Percentiles rank a stretch among this genome's conserved stretches.
Evolutionary conservation across 768 basidiomycete species (phyloP).

Genomic region (Hypholoma sublateritium): DNA sequence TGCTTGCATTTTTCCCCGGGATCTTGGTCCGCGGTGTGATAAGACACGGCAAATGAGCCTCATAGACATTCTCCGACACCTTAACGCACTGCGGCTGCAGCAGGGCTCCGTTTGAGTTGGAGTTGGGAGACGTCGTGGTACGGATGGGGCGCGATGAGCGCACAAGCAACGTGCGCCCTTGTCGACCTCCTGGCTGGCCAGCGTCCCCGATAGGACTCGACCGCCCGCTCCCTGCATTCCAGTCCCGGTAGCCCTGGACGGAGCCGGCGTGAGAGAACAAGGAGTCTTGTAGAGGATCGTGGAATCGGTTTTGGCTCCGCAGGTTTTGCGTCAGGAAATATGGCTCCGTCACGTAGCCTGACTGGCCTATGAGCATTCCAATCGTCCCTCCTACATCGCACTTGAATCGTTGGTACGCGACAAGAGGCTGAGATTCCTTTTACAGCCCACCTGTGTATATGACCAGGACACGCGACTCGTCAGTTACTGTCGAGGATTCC

Average conservation of each 20-base stretch:
- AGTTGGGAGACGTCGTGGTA: slow-evolving; percentile 34
- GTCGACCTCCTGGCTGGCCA: slow-evolving; percentile 28
- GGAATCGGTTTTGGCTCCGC: slow-evolving; percentile 81
- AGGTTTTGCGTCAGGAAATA: slow-evolving; percentile 86
- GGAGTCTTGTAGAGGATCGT: slow-evolving; percentile 87
- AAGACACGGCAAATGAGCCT: slow-evolving; percentile 71
- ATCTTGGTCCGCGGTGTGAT: slow-evolving; percentile 75
- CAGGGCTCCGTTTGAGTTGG: slow-evolving; percentile 22
- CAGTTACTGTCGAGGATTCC: slow-evolving; percentile 49
- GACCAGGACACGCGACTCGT: slow-evolving; percentile 81
- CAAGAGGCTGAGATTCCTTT: neutral
- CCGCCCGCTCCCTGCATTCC: slow-evolving; percentile 49
- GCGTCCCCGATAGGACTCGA: slow-evolving; percentile 49
- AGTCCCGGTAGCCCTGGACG: slow-evolving; percentile 76
- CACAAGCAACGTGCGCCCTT: slow-evolving; percentile 46
- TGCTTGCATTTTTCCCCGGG: slow-evolving; percentile 58
- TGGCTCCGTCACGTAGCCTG: slow-evolving; percentile 83
- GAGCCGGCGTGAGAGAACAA: slow-evolving; percentile 80
- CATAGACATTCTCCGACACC: slow-evolving; percentile 64
- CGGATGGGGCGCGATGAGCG: slow-evolving; percentile 73
- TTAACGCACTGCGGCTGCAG: slow-evolving; percentile 39
- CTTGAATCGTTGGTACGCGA: neutral
- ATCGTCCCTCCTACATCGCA: slow-evolving; percentile 67
- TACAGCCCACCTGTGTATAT: slow-evolving; percentile 68
- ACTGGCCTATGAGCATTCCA: slow-evolving; percentile 78